These are phyloP conservation scores for Trichoderma koningii DNA, from an alignment of 2,329 filamentous ascomycete genomes.

Conservation along the genomic window DNA sequence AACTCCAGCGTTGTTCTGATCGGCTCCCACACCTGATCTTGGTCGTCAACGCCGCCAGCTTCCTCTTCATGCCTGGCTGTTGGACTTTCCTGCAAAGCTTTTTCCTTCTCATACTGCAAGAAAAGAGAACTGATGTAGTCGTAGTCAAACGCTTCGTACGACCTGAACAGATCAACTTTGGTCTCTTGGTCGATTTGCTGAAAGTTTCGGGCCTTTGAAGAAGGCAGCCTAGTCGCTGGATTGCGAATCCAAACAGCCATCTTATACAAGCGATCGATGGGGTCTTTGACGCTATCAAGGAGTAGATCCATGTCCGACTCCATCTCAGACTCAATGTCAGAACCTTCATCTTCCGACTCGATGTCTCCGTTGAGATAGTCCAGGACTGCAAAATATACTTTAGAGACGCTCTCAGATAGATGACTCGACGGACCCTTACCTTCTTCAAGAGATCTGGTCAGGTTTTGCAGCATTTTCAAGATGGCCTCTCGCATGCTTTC, in stretches of 20 bases:
- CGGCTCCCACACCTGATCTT: constrained; percentile 19
- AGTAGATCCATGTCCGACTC: constrained; percentile 16
- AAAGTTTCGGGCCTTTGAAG: constrained; percentile 14
- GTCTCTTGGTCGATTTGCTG: constrained; percentile 16
- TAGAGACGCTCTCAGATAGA: neutral
- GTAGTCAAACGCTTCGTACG: neutral
- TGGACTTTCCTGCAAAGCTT: neutral
- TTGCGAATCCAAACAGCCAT: constrained; percentile 23
- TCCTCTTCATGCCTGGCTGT: neutral
- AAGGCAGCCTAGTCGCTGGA: constrained; percentile 11
- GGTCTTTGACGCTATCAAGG: constrained; percentile 14
- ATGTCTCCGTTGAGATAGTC: constrained; percentile 3
- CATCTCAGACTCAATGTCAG: constrained; percentile 8
- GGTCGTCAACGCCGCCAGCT: neutral
- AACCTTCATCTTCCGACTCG: neutral
- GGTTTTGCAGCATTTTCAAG: neutral
- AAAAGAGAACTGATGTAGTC: constrained; percentile 22
- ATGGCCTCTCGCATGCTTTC: constrained; percentile 11
- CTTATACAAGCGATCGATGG: constrained; percentile 24
- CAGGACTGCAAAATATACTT: neutral
- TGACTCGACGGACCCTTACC: neutral
- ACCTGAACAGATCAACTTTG: constrained; percentile 1
- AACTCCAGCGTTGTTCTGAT: neutral
- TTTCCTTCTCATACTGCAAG: constrained; percentile 20
- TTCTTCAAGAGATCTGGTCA: constrained; percentile 10